Percentiles rank a stretch among this genome's conserved stretches.
Evolutionary conservation across 2,329 filamentous ascomycete genomes (phyloP).

Genomic region (Trichocomaceae sp.): DNA sequence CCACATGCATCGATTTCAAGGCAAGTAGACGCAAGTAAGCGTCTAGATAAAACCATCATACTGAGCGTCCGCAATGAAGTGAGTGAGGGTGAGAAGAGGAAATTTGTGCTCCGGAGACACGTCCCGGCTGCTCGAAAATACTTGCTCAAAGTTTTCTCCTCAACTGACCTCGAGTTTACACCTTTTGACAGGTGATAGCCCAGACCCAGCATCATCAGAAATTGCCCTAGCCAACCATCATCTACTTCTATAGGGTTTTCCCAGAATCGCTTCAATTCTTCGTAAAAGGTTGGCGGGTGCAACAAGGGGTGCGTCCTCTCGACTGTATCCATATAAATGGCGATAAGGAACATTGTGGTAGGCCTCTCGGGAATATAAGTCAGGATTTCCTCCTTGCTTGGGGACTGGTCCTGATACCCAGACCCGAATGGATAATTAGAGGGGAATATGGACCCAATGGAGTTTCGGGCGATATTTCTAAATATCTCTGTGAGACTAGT

Average conservation of each 20-base stretch:
- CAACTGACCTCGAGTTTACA: constrained; percentile 1
- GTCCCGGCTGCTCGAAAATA: constrained; percentile 16
- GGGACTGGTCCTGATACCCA: constrained; percentile 7
- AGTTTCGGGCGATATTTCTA: constrained; percentile 5
- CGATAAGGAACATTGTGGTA: constrained; percentile 3
- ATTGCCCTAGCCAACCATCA: constrained; percentile 17
- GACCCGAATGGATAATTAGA: constrained; percentile 13
- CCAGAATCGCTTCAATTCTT: constrained; percentile 34
- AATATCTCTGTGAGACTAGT: neutral
- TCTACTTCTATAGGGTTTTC: constrained; percentile 12
- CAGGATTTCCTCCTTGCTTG: constrained; percentile 9
- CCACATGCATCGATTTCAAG: constrained; percentile 18
- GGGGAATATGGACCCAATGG: constrained; percentile 6
- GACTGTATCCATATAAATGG: constrained; percentile 11
- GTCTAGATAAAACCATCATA: constrained; percentile 19
- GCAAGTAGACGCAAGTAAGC: constrained; percentile 15
- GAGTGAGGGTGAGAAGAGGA: constrained; percentile 14
- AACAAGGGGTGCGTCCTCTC: constrained; percentile 21
- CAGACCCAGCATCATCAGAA: constrained; percentile 16
- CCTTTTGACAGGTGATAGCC: constrained; percentile 13
- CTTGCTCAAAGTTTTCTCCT: constrained; percentile 5
- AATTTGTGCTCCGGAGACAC: constrained; percentile 16
- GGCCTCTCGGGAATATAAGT: constrained; percentile 8
- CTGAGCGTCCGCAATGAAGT: constrained; percentile 16
- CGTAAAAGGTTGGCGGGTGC: constrained; percentile 36